Evolutionary conservation across 306 rosid genomes (phyloP), one percentile per base, ranked within the genome.

Genomic region (Myrica gale): DNA sequence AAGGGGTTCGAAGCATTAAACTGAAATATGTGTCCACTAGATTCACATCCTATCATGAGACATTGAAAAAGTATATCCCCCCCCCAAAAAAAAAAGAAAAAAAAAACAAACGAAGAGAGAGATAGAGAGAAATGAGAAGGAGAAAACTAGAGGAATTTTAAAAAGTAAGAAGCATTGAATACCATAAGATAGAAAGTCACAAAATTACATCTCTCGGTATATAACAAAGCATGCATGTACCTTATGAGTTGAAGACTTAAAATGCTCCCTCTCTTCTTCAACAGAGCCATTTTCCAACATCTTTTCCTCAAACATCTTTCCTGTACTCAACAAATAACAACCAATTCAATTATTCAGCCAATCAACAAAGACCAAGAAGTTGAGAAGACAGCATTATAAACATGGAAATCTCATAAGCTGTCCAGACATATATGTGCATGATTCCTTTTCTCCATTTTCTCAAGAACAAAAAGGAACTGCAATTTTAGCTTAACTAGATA

Each of bases 211-310:
- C 52, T 20, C n/a, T 39, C 32, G 23, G 37, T 44, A 46, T 20
- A 54, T 20, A 55, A 26, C 47, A 50, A 47, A 67, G 51, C 7
- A 52, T 26, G 78, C 8, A 58, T 69, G 75, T 82, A 90, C 95
- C 95, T 77, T 84, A 17, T 20, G 56, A 41, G 19, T 37, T 32
- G 86, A 78, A 74, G 86, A 82, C 58, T 82, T 44, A 41, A 41
- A 12, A 43, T 52, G 58, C 63, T 57, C 84, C 17, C 37, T 1
- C 45, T 72, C 69, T n/a, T 79, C 84, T 82, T 82, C 87, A 45
- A 60, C 74, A 41, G 68, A 62, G 76, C 66, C 82, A 65, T 83
- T 79, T 54, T 72, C 81, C 53, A 37, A 43, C 20, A 5, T 61
- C 61, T 74, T 84, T 80, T 15, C 46, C 76, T 68, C 76, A 45